Evolutionary conservation across 257 asterid species (phyloP), one percentile per base, ranked within the genome.

Genomic region (Solanum chilense): DNA sequence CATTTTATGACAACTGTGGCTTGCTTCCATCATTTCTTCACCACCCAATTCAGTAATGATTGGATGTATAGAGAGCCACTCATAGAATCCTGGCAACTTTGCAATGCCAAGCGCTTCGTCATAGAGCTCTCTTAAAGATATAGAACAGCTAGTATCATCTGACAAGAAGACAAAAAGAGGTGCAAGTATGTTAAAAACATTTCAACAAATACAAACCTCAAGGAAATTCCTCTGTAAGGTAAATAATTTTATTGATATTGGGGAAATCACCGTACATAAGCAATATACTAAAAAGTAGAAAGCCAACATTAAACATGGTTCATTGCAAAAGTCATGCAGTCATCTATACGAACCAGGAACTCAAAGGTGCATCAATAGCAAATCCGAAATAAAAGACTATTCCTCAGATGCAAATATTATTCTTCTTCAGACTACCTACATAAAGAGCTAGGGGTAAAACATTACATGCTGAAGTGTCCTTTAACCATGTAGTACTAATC

Each of bases 41-140:
- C 90, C 92, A 86, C 88, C 94, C 86, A 89, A 89, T 92, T 94
- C 96, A 70, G 93, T 71, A 91, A 93, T 86, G 60, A 94, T 93
- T 84, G 99, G 99, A 92, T 97, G 99, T 69, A 94, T 90, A 52
- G 94, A 93, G 68, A 97, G 99, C 99, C 99, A 97, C 90, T 97
- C 98, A 89, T 93, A 89, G 91, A 97, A 97, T 82, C 99, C 99
- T 12, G 96, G 93, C 89, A 97, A 85, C 86, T 97, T 97, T 13
- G 99, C 99, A 45, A 97, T 71, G 84, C 99, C 99, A 89, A 97
- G 93, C 47, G 95, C 97, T 39, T 89, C 91, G 81, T 89, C 92
- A 69, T 93, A 92, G 71, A 95, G 95, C 91, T 93, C 93, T 84
- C 87, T 87, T 35, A 92, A 87, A 93, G 93, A 89, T 76, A 89